A percentile compares a stretch with the other conserved stretches of the same genome.
Conservation (phyloP, 192 early-diverging fungal genomes). For the Chytriomyces sp. region DNA sequence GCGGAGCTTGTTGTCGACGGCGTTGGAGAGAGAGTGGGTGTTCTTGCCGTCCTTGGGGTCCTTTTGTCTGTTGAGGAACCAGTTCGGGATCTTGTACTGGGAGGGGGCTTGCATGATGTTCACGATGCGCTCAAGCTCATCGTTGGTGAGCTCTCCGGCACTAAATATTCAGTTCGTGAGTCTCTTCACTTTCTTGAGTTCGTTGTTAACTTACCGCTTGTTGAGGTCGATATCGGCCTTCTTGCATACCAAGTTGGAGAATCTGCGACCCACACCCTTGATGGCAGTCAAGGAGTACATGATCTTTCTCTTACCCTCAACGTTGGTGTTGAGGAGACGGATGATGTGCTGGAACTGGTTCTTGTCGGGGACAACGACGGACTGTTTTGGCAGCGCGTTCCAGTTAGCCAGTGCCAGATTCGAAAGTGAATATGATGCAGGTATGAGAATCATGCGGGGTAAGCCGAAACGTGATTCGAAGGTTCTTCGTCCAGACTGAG, state of each 20-base stretch:
- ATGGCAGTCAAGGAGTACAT: conserved; percentile 96
- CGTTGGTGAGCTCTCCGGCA: conserved; percentile 96
- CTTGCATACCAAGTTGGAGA: conserved; percentile 98
- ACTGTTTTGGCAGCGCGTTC: too few relatives aligned
- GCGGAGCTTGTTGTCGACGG: conserved; percentile 93
- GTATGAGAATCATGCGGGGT: too few relatives aligned
- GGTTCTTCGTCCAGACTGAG: too few relatives aligned
- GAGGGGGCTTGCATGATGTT: conserved; percentile 99
- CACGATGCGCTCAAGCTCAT: conserved; percentile 97
- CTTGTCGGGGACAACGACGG: conserved; percentile 89
- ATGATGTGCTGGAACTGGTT: conserved; percentile 96
- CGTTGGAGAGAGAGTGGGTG: conserved; percentile 93
- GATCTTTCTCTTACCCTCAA: conserved; percentile 92
- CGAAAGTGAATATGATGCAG: too few relatives aligned
- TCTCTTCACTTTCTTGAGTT: background rate
- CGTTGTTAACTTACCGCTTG: conserved; percentile 72
- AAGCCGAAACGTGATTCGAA: too few relatives aligned
- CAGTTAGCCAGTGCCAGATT: too few relatives aligned
- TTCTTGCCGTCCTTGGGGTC: conserved; percentile 94
- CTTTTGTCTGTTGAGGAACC: conserved; percentile 99
- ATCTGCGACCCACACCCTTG: conserved; percentile 98
- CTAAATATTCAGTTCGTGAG: conserved; percentile 41
- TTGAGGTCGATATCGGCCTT: conserved; percentile 97
- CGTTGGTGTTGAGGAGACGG: conserved; percentile 99
- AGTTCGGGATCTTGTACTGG: conserved; percentile 99